These are phyloP conservation scores for Conidiobolus incongruus DNA, from an alignment of 371 early-diverging fungal genomes.

Conservation along the genomic window DNA sequence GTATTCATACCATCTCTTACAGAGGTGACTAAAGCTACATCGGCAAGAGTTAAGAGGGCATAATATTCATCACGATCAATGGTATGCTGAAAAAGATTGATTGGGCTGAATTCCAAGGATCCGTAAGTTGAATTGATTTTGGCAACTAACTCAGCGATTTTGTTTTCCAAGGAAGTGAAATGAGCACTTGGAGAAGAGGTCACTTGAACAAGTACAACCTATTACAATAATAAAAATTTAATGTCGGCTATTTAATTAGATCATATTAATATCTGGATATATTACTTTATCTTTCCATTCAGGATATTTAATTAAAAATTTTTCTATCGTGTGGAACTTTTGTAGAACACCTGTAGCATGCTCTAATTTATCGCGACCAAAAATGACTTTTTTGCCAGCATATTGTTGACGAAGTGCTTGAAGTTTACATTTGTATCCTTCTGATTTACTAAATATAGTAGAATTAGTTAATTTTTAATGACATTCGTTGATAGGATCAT, in stretches of 20 bases:
- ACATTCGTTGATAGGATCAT: neutral
- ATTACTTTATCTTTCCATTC: conserved; percentile 60
- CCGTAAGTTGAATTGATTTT: conserved; percentile 90
- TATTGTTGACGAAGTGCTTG: conserved; percentile 62
- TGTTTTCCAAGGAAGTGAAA: conserved; percentile 43
- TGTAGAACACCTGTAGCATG: conserved; percentile 95
- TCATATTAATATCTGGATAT: neutral
- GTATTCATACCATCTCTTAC: conserved; percentile 99
- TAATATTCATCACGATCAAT: conserved; percentile 85
- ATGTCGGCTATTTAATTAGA: too few species aligned
- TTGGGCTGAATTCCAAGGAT: conserved; percentile 78
- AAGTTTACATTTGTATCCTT: conserved; percentile 38
- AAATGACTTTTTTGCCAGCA: conserved; percentile 81
- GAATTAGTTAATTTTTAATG: neutral
- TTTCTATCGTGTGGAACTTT: conserved; percentile 85
- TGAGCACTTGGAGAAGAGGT: conserved; percentile 25
- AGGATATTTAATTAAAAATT: conserved; percentile 71
- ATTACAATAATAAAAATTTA: neutral
- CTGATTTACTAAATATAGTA: conserved; percentile 7
- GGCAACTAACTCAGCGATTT: conserved; percentile 71
- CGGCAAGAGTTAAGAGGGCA: conserved; percentile 82
- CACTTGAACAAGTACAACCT: conserved; percentile 79
- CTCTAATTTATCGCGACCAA: conserved; percentile 96
- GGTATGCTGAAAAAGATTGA: conserved; percentile 88
- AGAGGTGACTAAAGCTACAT: conserved; percentile 86